A percentile compares a stretch with the other conserved stretches of the same genome.
These are phyloP conservation scores for Gossypium arboreum DNA, from an alignment of 345 rosid genomes.

Conservation along the genomic window DNA sequence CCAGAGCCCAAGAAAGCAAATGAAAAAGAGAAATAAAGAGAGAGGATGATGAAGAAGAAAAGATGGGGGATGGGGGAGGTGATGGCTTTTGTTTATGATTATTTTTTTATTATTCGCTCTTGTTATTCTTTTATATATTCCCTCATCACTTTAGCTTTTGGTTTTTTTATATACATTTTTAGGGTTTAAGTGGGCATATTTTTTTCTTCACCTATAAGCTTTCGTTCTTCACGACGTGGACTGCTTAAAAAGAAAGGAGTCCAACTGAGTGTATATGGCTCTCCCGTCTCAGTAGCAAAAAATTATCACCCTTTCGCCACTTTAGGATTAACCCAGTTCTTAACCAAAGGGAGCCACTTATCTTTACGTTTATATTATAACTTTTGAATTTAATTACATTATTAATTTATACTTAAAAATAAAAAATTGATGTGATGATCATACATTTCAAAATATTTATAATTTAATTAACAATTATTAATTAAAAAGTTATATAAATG, in stretches of 20 bases:
- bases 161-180: slow-evolving; percentile 43
- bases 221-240: slow-evolving; percentile 21
- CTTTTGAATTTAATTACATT: no score
- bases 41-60: slow-evolving; percentile 19
- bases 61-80: slow-evolving; percentile 22
- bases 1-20: slow-evolving; percentile 41
- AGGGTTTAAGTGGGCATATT: slow-evolving; percentile 61
- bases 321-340: slow-evolving; percentile 1
- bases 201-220: slow-evolving; percentile 58
- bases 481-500: no score
- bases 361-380: no score
- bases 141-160: slow-evolving; percentile 30
- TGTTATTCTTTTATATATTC: slow-evolving; percentile 22
- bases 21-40: slow-evolving; percentile 37
- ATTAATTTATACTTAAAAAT: no score
- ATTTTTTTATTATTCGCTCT: slow-evolving; percentile 8
- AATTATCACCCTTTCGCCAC: slow-evolving; percentile 16
- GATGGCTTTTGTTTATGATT: slow-evolving; percentile 24
- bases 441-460: no score
- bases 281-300: slow-evolving; percentile 9
- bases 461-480: no score
- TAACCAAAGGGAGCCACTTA: not conserved
- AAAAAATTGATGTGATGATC: no score
- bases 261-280: no score
- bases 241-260: no score